phyloP scores from a whole-genome alignment of 768 basidiomycete species.

The Auricularia heimuer region DNA sequence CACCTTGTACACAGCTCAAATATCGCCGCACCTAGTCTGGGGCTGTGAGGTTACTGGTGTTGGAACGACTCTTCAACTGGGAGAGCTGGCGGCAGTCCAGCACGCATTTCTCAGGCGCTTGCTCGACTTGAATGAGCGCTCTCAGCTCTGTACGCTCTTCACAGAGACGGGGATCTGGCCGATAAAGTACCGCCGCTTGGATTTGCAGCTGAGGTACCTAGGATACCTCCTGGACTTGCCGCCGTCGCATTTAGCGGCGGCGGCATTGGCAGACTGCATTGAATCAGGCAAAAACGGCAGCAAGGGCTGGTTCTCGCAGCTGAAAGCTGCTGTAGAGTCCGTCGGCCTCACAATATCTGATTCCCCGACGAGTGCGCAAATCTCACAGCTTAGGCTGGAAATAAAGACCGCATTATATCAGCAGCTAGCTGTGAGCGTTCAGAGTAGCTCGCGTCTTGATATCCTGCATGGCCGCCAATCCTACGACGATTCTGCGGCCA shows the following conservation, averaged over 20 bases:
- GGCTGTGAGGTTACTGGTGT: conserved; percentile 17
- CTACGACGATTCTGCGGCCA: not conserved
- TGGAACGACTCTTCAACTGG: conserved; percentile 7
- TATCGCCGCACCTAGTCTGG: conserved; percentile 18
- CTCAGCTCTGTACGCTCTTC: conserved; percentile 10
- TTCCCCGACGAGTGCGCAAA: no score
- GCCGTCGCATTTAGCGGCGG: not conserved
- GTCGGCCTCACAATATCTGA: no score
- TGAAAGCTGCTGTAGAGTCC: not conserved
- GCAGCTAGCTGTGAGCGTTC: not conserved
- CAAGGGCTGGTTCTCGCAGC: not conserved
- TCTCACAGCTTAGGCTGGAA: no score
- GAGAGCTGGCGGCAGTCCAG: conserved; percentile 10
- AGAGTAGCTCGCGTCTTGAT: conserved; percentile 5
- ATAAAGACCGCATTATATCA: no score
- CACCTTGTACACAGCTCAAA: conserved; percentile 14
- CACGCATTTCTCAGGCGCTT: conserved; percentile 14
- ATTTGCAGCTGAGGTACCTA: not conserved
- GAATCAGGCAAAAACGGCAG: not conserved
- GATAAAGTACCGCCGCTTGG: conserved; percentile 3
- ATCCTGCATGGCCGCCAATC: conserved; percentile 1
- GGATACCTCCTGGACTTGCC: not conserved
- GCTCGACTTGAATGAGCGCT: conserved; percentile 14
- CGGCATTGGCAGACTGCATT: not conserved
- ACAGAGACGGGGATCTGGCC: conserved; percentile 12